phyloP scores from a whole-genome alignment of 176 grass and related monocot species.

The Echinochloa phyllopogon region DNA sequence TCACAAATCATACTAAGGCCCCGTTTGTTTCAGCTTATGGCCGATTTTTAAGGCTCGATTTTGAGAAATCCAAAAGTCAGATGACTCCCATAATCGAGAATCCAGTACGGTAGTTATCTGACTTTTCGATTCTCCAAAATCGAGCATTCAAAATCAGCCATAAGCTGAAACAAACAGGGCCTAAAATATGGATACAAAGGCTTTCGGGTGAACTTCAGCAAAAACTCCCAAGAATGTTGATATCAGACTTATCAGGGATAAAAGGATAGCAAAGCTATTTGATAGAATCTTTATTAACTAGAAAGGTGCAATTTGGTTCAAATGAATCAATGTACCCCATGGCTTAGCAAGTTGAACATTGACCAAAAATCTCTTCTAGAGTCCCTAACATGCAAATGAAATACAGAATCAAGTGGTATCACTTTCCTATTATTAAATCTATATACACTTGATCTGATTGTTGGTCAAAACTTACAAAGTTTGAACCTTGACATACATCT shows the following conservation, averaged over 20 bases:
- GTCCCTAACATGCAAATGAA: background rate
- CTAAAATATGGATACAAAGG: background rate
- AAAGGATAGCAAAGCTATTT: conserved; percentile 1
- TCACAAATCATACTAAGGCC: background rate
- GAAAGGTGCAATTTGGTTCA: background rate
- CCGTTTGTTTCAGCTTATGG: no score
- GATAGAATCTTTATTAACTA: background rate
- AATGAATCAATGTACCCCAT: background rate
- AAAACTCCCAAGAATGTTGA: background rate
- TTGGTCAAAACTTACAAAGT: background rate
- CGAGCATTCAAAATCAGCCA: no score
- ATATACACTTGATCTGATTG: background rate
- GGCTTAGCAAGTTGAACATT: background rate
- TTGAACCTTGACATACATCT: background rate
- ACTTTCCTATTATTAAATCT: background rate
- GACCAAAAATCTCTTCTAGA: background rate
- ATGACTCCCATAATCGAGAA: no score
- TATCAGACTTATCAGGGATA: background rate
- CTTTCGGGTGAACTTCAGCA: background rate
- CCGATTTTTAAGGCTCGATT: no score
- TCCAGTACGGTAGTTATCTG: no score
- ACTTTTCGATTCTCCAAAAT: no score
- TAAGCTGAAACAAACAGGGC: no score
- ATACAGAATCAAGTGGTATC: background rate
- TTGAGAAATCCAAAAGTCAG: no score